Conservation (phyloP, 805 yeast genomes). For the Maudiozyma pseudohumilis region DNA sequence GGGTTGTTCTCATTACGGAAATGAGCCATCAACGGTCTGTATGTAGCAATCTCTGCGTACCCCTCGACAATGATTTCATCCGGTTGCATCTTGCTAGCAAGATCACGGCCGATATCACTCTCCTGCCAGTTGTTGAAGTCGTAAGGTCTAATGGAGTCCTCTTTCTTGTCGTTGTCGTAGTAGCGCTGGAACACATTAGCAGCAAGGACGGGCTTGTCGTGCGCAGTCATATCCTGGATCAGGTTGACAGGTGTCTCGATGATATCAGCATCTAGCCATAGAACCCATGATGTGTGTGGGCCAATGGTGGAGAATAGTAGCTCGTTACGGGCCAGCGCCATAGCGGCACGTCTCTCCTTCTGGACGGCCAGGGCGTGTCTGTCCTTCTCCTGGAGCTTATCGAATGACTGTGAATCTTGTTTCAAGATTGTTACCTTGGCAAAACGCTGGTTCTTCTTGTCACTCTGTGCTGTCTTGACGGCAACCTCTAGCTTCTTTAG, state of each 20-base stretch:
- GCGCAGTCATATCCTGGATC: constrained; percentile 78
- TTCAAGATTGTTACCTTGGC: constrained; percentile 79
- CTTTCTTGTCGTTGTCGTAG: constrained; percentile 47
- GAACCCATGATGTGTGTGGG: constrained; percentile 87
- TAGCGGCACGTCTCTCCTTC: constrained; percentile 76
- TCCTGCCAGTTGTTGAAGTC: constrained; percentile 96
- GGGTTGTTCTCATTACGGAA: constrained; percentile 62
- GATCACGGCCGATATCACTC: constrained; percentile 63
- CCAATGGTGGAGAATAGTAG: constrained; percentile 78
- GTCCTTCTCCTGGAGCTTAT: constrained; percentile 71
- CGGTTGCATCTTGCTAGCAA: constrained; percentile 64
- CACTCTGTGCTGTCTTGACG: constrained; percentile 60
- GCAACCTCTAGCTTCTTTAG: constrained; percentile 63
- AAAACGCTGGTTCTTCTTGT: constrained; percentile 55
- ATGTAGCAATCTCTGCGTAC: constrained; percentile 85
- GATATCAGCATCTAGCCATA: constrained; percentile 95
- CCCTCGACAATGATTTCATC: constrained; percentile 96
- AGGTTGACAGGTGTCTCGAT: constrained; percentile 77
- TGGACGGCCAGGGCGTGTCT: constrained; percentile 83
- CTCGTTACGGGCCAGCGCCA: constrained; percentile 94
- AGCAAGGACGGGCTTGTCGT: constrained; percentile 77
- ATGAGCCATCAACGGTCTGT: constrained; percentile 89
- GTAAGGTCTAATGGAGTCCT: constrained; percentile 65
- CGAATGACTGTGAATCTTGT: constrained; percentile 76
- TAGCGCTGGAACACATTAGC: constrained; percentile 91